Evolutionary conservation across 148 eudicot species (phyloP), one percentile per base, ranked within the genome.

Genomic region (Rhododendron vialii): DNA sequence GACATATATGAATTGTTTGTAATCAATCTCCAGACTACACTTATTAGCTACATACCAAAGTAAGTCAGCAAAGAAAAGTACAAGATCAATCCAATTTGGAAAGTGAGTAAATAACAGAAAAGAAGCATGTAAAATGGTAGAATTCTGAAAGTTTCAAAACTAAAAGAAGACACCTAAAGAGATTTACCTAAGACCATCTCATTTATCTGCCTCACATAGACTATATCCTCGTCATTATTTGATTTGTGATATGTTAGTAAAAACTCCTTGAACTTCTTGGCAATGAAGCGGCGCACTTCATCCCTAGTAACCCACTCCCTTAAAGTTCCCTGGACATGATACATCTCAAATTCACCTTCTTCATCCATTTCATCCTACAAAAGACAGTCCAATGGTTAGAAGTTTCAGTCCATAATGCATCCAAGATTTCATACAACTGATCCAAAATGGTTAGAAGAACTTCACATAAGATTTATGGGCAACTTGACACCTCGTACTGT

Each of bases 261-360:
- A 82, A 96, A 96, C 75, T 95, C 96, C 90, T 91, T 96, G 88
- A 96, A 95, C 77, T 96, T 95, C 87, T 92, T 96, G 78, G 93
- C 94, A 88, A 96, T 96, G 84, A 96, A 95, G 48, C 98, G 95
- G 53, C 98, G 95, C 11, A 96, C 99, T 93, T 96, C 99, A 93
- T 96, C 99, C 93, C 99, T 93, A 33, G 96, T 96, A 82, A 96
- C 99, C 99, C 99, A 96, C 85, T 96, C 99, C 88, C 99, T 92
- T 20, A 95, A 92, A 26, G 98, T 95, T 87, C 99, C 99, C 76
- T 96, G 99, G 57, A 96, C 94, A 26, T 91, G 91, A 86, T 96
- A 96, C 98, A 96, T 95, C 90, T 94, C 98, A 92, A 90, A 93
- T 82, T 94, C 99, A 10, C 92, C 96, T 77, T 94, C 98, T 18